Conservation (phyloP, 1,139 yeast genomes). For the Yamadazyma mexicana region DNA sequence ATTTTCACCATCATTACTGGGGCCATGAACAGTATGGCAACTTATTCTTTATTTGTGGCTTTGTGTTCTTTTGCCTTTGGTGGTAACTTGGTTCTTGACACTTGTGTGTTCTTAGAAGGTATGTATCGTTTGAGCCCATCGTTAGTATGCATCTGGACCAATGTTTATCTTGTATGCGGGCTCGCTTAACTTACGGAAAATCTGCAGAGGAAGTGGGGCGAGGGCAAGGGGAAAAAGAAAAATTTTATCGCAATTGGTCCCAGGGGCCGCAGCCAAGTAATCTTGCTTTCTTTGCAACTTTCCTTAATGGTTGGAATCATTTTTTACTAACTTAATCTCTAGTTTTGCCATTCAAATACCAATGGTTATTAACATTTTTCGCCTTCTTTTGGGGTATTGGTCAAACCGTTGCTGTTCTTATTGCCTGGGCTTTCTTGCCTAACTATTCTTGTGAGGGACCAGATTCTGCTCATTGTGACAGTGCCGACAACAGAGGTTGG, state of each 20-base stretch:
- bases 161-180: not conserved
- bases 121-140: constrained; percentile 2
- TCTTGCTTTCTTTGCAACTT: not conserved
- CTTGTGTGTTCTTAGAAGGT: constrained; percentile 58
- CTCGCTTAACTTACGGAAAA: not conserved
- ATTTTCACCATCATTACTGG: constrained; percentile 53
- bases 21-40: constrained; percentile 48
- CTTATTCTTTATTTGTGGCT: constrained; percentile 51
- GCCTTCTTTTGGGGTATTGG: constrained; percentile 68
- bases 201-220: not conserved
- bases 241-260: too few relatives aligned
- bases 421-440: constrained; percentile 59
- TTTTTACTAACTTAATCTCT: constrained; percentile 6
- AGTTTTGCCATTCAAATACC: constrained; percentile 50
- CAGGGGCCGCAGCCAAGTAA: too few relatives aligned
- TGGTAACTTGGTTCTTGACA: constrained; percentile 62
- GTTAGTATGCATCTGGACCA: too few relatives aligned
- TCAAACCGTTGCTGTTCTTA: constrained; percentile 53
- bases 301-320: not conserved
- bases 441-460: constrained; percentile 44
- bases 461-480: constrained; percentile 37
- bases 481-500: constrained; percentile 57
- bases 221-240: too few relatives aligned
- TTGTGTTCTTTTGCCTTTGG: constrained; percentile 52
- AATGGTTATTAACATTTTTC: constrained; percentile 55